phyloP scores from a whole-genome alignment of 129 eudicot species.

The Helichrysum umbraculigerum region DNA sequence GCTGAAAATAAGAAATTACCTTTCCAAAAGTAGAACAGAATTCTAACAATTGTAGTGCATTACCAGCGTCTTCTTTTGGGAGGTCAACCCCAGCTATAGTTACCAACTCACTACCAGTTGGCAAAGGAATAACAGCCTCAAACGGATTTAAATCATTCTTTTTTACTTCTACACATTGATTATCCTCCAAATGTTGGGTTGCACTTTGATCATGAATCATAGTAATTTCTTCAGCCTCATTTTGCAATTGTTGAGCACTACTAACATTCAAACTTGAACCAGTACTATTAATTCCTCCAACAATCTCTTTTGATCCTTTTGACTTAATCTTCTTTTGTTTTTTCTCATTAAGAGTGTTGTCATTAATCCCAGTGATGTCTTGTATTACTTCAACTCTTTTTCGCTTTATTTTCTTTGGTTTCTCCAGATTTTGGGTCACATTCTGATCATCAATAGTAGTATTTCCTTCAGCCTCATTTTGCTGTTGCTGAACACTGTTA shows the following conservation, averaged over 20 bases:
- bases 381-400: conserved; percentile 24
- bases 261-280: background rate
- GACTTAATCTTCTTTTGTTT: conserved; percentile 35
- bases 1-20: conserved; percentile 44
- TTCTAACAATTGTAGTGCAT: conserved; percentile 82
- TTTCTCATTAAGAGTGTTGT: conserved; percentile 22
- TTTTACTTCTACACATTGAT: conserved; percentile 13
- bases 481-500: background rate
- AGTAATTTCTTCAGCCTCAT: background rate
- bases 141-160: conserved; percentile 12
- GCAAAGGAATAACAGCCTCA: conserved; percentile 44
- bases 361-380: conserved; percentile 15
- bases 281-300: conserved; percentile 6
- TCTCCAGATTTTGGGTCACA: conserved; percentile 3
- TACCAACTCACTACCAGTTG: conserved; percentile 59
- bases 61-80: conserved; percentile 69
- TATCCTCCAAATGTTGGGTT: conserved; percentile 12
- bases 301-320: conserved; percentile 27
- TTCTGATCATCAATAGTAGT: background rate
- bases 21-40: conserved; percentile 87
- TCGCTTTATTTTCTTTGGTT: conserved; percentile 40
- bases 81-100: conserved; percentile 61
- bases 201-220: conserved; percentile 3
- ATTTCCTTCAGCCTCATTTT: background rate
- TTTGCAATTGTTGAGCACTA: background rate